These are phyloP conservation scores for Suillus subaureus DNA, from an alignment of 768 basidiomycete species.

Conservation along the genomic window DNA sequence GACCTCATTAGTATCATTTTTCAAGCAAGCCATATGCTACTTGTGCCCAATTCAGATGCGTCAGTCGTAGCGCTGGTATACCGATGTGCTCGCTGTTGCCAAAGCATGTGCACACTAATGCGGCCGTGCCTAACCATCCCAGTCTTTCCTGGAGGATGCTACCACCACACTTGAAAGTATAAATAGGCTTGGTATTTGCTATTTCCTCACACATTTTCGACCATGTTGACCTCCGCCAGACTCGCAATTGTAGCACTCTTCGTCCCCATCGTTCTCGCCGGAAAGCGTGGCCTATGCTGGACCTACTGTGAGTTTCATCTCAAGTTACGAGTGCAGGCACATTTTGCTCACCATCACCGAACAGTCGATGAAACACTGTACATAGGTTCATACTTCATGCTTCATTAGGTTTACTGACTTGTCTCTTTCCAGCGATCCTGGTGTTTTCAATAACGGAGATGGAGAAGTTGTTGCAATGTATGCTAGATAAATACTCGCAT, in stretches of 20 bases:
- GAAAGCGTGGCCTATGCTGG: conserved; percentile 42
- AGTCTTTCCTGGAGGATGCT: not conserved
- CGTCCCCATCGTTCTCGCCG: conserved; percentile 27
- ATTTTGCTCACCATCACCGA: not conserved
- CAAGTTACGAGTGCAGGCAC: not conserved
- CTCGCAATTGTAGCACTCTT: conserved; percentile 24
- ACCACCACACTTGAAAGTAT: not conserved
- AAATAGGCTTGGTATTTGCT: not conserved
- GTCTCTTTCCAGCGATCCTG: conserved; percentile 28
- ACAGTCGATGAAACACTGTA: conserved; percentile 35
- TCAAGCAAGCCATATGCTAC: not conserved
- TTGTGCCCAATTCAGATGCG: not conserved
- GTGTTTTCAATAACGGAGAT: conserved; percentile 34
- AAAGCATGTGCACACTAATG: not conserved
- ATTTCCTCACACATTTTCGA: no score
- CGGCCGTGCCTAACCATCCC: not conserved
- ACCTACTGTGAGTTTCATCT: conserved; percentile 32
- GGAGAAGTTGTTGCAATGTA: conserved; percentile 39
- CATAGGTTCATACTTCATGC: conserved; percentile 7
- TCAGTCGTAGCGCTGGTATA: not conserved
- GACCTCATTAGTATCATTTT: not conserved
- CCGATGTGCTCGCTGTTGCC: no score
- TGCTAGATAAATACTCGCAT: not conserved
- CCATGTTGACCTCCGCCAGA: conserved; percentile 21
- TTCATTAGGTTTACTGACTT: not conserved